phyloP scores from a whole-genome alignment of 768 basidiomycete genomes.

The Astraeus odoratus region DNA sequence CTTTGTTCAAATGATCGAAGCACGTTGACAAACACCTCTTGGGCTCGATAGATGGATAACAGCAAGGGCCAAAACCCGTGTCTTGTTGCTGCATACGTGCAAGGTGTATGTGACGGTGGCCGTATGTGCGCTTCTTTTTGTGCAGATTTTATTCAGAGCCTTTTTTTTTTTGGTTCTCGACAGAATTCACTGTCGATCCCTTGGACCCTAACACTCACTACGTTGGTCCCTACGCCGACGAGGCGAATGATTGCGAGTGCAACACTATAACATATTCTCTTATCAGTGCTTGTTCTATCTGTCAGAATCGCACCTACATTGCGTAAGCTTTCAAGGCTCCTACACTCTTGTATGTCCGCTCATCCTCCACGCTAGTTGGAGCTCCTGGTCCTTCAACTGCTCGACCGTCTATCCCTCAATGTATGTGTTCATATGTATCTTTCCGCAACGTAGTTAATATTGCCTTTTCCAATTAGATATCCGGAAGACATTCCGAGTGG shows the following conservation, averaged over 20 bases:
- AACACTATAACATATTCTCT: constrained; percentile 50
- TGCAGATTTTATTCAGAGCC: constrained; percentile 5
- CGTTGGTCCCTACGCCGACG: constrained; percentile 27
- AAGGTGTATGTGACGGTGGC: constrained; percentile 36
- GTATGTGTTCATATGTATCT: constrained; percentile 13
- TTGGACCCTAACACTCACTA: constrained; percentile 29
- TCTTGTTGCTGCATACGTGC: constrained; percentile 35
- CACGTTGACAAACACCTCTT: neutral
- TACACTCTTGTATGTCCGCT: constrained; percentile 1
- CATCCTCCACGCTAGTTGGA: constrained; percentile 36
- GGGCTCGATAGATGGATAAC: constrained; percentile 29
- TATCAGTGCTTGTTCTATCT: constrained; percentile 51
- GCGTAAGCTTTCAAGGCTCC: constrained; percentile 21
- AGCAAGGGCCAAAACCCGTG: constrained; percentile 44
- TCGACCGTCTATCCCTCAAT: constrained; percentile 24
- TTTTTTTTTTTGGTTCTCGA: constrained; percentile 3
- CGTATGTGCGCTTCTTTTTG: constrained; percentile 25
- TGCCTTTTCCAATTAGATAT: constrained; percentile 29
- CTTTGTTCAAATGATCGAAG: neutral
- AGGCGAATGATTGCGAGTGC: constrained; percentile 39
- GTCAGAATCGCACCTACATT: constrained; percentile 40
- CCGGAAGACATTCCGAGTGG: constrained; percentile 41
- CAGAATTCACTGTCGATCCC: constrained; percentile 33
- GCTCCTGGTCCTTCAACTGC: constrained; percentile 44
- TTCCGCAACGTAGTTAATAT: neutral